A percentile compares a stretch with the other conserved stretches of the same genome.
phyloP scores from a whole-genome alignment of 768 basidiomycete genomes.

The Leccinum boreale region DNA sequence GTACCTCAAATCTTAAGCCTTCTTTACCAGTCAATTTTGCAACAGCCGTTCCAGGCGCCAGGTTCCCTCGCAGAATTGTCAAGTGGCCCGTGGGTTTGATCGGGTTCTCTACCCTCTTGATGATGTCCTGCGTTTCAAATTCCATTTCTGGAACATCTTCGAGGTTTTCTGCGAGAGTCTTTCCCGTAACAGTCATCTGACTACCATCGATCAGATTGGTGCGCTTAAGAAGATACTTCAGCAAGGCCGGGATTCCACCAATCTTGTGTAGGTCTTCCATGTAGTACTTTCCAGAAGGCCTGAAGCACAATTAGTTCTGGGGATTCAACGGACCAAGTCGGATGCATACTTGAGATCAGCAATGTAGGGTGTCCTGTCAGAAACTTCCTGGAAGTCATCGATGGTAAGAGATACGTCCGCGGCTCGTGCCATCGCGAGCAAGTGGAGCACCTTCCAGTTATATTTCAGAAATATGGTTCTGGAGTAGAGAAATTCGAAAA shows the following conservation, averaged over 20 bases:
- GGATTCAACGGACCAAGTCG: background rate
- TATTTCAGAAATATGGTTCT: slow-evolving; percentile 3
- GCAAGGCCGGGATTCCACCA: slow-evolving; percentile 79
- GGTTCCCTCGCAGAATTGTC: slow-evolving; percentile 83
- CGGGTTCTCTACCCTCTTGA: slow-evolving; percentile 68
- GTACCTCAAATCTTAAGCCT: slow-evolving; percentile 75
- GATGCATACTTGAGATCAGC: slow-evolving; percentile 70
- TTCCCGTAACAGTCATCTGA: slow-evolving; percentile 88
- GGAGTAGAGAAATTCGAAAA: background rate
- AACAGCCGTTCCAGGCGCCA: slow-evolving; percentile 83
- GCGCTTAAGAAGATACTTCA: slow-evolving; percentile 80
- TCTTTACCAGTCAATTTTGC: slow-evolving; percentile 95
- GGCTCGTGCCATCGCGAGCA: slow-evolving; percentile 82
- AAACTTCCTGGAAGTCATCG: slow-evolving; percentile 83
- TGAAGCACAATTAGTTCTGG: slow-evolving; percentile 22
- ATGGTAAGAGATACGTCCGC: slow-evolving; percentile 71
- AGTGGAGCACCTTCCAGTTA: slow-evolving; percentile 62
- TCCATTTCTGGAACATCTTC: slow-evolving; percentile 70
- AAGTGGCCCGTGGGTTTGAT: slow-evolving; percentile 88
- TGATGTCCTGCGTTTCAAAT: slow-evolving; percentile 73
- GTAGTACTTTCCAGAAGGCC: slow-evolving; percentile 82
- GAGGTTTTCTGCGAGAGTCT: slow-evolving; percentile 84
- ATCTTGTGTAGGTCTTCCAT: slow-evolving; percentile 89
- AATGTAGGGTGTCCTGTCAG: slow-evolving; percentile 78
- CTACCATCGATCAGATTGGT: slow-evolving; percentile 77